Evolutionary conservation across 192 early-diverging fungal genomes (phyloP), one percentile per base, ranked within the genome.

Genomic region (Allomyces macrogynus): DNA sequence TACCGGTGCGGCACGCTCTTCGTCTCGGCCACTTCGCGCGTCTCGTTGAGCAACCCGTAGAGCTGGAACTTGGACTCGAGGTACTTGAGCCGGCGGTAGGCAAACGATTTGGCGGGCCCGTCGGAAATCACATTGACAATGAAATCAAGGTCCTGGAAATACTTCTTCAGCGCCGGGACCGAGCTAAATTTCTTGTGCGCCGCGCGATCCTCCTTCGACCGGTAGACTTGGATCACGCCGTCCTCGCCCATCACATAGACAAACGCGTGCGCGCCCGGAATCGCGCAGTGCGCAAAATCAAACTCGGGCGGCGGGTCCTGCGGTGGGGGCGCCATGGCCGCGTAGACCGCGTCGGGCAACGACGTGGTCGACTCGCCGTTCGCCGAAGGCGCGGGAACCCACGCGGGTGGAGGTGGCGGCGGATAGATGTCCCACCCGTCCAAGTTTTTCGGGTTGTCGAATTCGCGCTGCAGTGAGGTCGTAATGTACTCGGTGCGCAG

Each of bases 1-100:
- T 40, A 40, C 32, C 49, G 49, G 16, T 57, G 49, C 0, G 49
- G 49, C 16, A 57, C 24, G 61, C 85, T 76, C 78, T 97, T 95
- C 61, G 87, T 81, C 67, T 93, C 90, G 26, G 90, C 85, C 25
- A 92, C 82, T 75, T 97, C 94, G 64, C 93, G 86, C 80, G 88
- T 90, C 72, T 97, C 94, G 71, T 93, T 92, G 42, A 95, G 70
- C 25, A 97, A 72, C 24, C 83, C 75, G 73, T 94, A 95, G 81
- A 97, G 85, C 70, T 88, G 83, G 85, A 92, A 97, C 72, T 91
- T 91, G 67, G 80, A 81, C 70, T 97, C 94, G 40, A 97, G 73
- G 75, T 91, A 95, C 14, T 87, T 79, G 62, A 97, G 75, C 24
- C 94, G 80, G 57, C 90, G 78, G 69, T 85, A 97, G 0, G 91